A percentile compares a stretch with the other conserved stretches of the same genome.
Conservation (phyloP, 2,329 filamentous ascomycete species). For the Neofusicoccum sp. region DNA sequence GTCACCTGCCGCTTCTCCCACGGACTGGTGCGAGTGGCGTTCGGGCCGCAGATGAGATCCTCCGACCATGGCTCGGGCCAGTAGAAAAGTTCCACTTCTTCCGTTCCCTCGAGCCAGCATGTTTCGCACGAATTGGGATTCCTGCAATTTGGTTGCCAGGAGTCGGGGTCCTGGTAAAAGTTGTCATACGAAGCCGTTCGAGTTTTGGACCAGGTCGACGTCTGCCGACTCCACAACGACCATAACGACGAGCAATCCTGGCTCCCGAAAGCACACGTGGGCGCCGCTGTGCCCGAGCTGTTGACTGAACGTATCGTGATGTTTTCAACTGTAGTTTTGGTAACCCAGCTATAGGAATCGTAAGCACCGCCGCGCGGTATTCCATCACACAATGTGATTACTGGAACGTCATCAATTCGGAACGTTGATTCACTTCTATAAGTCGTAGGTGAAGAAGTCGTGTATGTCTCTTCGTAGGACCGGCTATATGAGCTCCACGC, state of each 20-base stretch:
- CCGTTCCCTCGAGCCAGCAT: not conserved
- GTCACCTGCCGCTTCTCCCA: not conserved
- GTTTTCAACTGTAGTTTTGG: not conserved
- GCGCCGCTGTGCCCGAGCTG: not conserved
- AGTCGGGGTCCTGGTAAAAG: not conserved
- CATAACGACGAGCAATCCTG: not conserved
- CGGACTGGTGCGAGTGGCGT: not conserved
- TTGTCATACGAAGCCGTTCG: not conserved
- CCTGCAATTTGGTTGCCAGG: not conserved
- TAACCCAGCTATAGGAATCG: not conserved
- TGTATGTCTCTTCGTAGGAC: not conserved
- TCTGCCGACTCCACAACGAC: not conserved
- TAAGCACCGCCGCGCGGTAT: not conserved
- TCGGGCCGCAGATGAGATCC: not conserved
- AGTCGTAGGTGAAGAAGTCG: not conserved
- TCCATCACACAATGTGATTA: not conserved
- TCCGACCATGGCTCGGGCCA: not conserved
- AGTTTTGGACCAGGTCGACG: not conserved
- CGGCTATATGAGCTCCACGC: not conserved
- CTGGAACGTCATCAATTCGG: not conserved
- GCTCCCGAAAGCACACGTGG: not conserved
- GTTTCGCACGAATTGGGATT: not conserved
- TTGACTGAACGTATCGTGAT: not conserved
- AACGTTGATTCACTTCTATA: too few relatives aligned
- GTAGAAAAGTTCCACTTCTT: not conserved